Evolutionary conservation across 2,329 filamentous ascomycete genomes (phyloP), one percentile per base, ranked within the genome.

Genomic region (Dactylonectria estremocensis): DNA sequence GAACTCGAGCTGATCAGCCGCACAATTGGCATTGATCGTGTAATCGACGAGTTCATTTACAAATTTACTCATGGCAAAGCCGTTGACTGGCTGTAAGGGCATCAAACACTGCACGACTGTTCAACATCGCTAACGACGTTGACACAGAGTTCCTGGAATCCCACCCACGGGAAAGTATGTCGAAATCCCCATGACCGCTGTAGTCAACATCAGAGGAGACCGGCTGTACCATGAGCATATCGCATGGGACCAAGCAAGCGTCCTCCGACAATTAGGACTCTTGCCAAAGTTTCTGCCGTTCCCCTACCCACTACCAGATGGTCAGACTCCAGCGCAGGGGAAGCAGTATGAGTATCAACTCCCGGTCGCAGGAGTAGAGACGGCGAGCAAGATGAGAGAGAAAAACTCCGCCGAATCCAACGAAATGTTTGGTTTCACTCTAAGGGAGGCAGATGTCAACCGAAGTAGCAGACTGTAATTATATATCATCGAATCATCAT

Each of bases 11-110:
- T 95, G 1, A 85, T 94, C 35, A 93, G 90, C 67, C 87, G 93
- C 0, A 94, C 92, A 0, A 82, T 94, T 0, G 92, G 92, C 0
- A 86, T 91, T 0, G 92, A 95, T 74, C 86, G 92, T 0, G 86
- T 95, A 0, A 86, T 93, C 2, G 91, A 93, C 69, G 91, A 93
- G 75, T 93, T 93, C 69, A 83, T 92, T 18, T 89, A 89, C 76
- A 86, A 83, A 22, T 87, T 91, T 59, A 92, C 90, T 0, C 91
- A 93, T 71, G 84, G 88, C 63, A 84, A 80, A 16, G 82, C 85
- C n/a, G 82, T 93, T 2, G 90, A 92, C 75, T 93, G 91, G 91
- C 82, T 94, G 90, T 92, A 79, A 79, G 88, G 83, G 11, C 5
- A 11, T 31, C 14, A 16, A 24, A 8, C 18, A 22, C 2, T 14